Percentiles rank a stretch among this genome's conserved stretches.
Evolutionary conservation across 2,329 filamentous ascomycete genomes (phyloP).

Genomic region (Thermochaetoides dissita): DNA sequence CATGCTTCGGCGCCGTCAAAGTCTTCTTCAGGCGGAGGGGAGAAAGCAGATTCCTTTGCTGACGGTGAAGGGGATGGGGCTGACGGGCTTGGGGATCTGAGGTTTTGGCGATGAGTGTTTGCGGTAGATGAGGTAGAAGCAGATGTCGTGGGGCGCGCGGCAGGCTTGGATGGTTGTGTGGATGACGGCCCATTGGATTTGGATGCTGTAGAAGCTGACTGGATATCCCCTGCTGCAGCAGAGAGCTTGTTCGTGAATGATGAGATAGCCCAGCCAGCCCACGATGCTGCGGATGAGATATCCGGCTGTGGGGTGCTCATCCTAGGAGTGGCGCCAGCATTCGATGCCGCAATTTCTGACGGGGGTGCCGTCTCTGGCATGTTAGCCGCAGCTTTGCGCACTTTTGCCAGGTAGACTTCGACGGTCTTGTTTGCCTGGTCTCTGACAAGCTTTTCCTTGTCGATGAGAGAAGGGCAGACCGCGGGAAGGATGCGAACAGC

Average conservation of each 20-base stretch:
- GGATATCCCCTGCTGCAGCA: slow-evolving; percentile 73
- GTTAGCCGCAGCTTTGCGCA: slow-evolving; percentile 61
- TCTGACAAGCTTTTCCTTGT: slow-evolving; percentile 89
- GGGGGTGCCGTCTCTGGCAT: slow-evolving; percentile 74
- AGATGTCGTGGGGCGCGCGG: slow-evolving; percentile 25
- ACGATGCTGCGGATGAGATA: slow-evolving; percentile 42
- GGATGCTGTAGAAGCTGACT: slow-evolving; percentile 25
- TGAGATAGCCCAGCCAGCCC: slow-evolving; percentile 96
- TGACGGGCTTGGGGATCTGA: slow-evolving; percentile 36
- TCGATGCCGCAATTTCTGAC: slow-evolving; percentile 40
- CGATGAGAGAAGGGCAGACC: slow-evolving; percentile 71
- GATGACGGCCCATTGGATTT: slow-evolving; percentile 4
- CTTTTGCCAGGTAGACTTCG: slow-evolving; percentile 69
- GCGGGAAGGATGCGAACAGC: slow-evolving; percentile 70
- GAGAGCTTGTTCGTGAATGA: slow-evolving; percentile 94
- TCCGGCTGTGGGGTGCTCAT: slow-evolving; percentile 63
- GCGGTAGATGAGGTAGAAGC: slow-evolving; percentile 32
- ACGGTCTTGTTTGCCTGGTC: slow-evolving; percentile 85
- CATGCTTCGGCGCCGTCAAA: slow-evolving; percentile 56
- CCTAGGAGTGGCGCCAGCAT: slow-evolving; percentile 43
- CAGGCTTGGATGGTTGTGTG: slow-evolving; percentile 26
- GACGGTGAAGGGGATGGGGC: slow-evolving; percentile 30
- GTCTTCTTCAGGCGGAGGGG: slow-evolving; percentile 15
- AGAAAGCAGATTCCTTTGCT: slow-evolving; percentile 35
- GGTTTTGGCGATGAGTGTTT: slow-evolving; percentile 44